Evolutionary conservation across 768 basidiomycete genomes (phyloP).

Genomic region (Strobilomyces echinocephalus): DNA sequence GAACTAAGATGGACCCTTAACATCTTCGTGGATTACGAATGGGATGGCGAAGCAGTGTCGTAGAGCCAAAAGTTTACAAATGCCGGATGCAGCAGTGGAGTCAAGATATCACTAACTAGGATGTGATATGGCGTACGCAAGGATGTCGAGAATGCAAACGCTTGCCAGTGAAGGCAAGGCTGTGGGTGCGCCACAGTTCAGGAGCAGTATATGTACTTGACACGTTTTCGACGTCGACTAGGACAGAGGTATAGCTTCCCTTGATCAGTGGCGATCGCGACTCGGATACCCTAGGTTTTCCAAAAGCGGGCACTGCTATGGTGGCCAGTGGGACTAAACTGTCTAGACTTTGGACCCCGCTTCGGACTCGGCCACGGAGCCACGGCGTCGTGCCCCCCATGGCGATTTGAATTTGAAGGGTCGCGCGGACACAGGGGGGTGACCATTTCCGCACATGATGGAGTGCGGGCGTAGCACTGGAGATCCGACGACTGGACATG

Average conservation of each 20-base stretch:
- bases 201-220: neutral
- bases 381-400: slow-evolving; percentile 18
- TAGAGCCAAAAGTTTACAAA: neutral
- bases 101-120: neutral
- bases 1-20: slow-evolving; percentile 75
- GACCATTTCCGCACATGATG: neutral
- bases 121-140: slow-evolving; percentile 6
- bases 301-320: slow-evolving; percentile 4
- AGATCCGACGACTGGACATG: neutral
- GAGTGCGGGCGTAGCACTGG: slow-evolving; percentile 1
- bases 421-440: slow-evolving; percentile 7
- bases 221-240: slow-evolving; percentile 29
- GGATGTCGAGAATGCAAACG: slow-evolving; percentile 9
- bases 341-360: neutral
- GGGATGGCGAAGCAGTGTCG: slow-evolving; percentile 56
- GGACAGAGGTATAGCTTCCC: slow-evolving; percentile 2
- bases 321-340: neutral
- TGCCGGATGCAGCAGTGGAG: too few species aligned
- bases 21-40: slow-evolving; percentile 59
- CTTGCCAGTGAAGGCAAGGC: slow-evolving; percentile 8
- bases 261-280: slow-evolving; percentile 23
- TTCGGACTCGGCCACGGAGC: slow-evolving; percentile 11
- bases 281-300: neutral
- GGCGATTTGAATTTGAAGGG: slow-evolving; percentile 19
- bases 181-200: slow-evolving; percentile 3